A percentile compares a stretch with the other conserved stretches of the same genome.
These are phyloP conservation scores for Hyphopichia wangnamkhiaoensis DNA, from an alignment of 1,139 yeast genomes.

Conservation along the genomic window DNA sequence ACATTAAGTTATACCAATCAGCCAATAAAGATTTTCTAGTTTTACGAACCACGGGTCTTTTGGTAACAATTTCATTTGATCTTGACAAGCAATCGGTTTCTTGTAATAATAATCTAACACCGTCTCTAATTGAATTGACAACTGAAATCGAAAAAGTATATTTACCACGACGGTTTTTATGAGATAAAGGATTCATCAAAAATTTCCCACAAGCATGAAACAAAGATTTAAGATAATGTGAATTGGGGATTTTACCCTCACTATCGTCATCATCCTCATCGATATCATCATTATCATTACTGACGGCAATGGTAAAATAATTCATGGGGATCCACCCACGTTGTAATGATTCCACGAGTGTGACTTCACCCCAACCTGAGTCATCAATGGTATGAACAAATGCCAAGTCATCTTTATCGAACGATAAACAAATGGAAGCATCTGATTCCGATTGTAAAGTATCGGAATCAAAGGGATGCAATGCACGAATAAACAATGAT, in stretches of 20 bases:
- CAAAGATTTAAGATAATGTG: constrained; percentile 57
- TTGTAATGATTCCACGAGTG: constrained; percentile 64
- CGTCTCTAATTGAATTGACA: constrained; percentile 65
- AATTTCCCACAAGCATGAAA: constrained; percentile 77
- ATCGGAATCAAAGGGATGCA: constrained; percentile 76
- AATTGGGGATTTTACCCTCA: constrained; percentile 32
- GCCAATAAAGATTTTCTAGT: constrained; percentile 80
- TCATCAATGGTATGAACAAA: constrained; percentile 87
- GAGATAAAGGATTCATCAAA: constrained; percentile 66
- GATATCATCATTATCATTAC: constrained; percentile 25
- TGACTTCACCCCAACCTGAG: constrained; percentile 98
- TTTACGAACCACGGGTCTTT: constrained; percentile 67
- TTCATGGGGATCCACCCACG: constrained; percentile 98
- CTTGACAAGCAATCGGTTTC: constrained; percentile 84
- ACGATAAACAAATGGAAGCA: constrained; percentile 79
- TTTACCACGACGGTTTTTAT: constrained; percentile 39
- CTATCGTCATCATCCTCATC: constrained; percentile 20
- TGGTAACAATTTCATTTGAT: constrained; percentile 74
- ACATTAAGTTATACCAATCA: constrained; percentile 87
- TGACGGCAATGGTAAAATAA: constrained; percentile 69
- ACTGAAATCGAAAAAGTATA: constrained; percentile 47
- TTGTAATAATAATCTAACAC: constrained; percentile 74
- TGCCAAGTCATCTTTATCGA: constrained; percentile 77
- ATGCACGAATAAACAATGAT: constrained; percentile 57
- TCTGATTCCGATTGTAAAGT: constrained; percentile 66